Base-by-base conservation (phyloP, 148 eudicot genomes). In the Camellia granthamiana region DNA sequence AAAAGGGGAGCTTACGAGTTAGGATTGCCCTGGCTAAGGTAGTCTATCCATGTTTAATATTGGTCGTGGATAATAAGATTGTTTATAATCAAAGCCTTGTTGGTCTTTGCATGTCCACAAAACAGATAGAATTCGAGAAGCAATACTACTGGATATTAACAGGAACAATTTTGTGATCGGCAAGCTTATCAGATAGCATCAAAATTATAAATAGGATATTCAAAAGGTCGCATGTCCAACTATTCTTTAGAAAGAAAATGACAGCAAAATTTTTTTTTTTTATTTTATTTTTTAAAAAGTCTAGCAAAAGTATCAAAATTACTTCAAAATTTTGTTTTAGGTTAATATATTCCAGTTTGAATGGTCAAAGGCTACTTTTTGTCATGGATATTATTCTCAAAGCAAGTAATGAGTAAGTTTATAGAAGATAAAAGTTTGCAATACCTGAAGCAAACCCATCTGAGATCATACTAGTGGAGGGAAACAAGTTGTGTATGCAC, bases 381-480 rank as follows among this genome's bases (percentile, higher is more conserved):
- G 16, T 52, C 61, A 54, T 1, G 16, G 56, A 49, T 71, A 49
- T n/a, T 71, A 13, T 51, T 15, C 61, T 23, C 18, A 72, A 52
- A 51, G 76, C 61, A 51, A 30, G 76, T 72, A 52, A 49, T 42
- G 21, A 54, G 76, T 23, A 72, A 49, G 52, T 63, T 7, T 21
- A 19, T 63, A 52, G 43, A 72, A 72, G 59, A 72, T 52, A 54
- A 65, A 65, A 38, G 46, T 21, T 12, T 6, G 21, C 55, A 7
- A 47, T 86, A 88, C 91, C 91, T 88, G 89, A 85, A 83, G 65
- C 88, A 87, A 77, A 83, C 85, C 51, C 89, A 80, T 77, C 80
- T 81, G 49, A 81, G 81, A 81, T 81, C 89, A 70, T 80, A 78
- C 89, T 59, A 87, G 84, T 65, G 61, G 43, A 14, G 88, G 83